These are phyloP conservation scores for Omphalotus olearius DNA, from an alignment of 1,284 basidiomycete species.

Conservation along the genomic window DNA sequence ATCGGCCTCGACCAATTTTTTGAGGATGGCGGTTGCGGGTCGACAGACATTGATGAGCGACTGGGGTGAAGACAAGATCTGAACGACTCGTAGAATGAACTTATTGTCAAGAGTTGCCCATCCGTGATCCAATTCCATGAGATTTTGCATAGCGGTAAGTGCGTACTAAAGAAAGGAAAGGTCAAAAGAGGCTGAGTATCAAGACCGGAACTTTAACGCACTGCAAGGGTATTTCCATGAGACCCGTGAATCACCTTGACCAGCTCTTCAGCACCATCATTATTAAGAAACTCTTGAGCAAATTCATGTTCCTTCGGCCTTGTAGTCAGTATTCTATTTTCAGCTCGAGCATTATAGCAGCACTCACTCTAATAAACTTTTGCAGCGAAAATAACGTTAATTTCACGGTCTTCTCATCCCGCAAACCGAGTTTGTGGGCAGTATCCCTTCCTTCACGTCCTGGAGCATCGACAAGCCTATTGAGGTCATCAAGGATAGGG, in stretches of 20 bases:
- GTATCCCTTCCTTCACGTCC: conserved; percentile 79
- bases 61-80: conserved; percentile 72
- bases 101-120: conserved; percentile 69
- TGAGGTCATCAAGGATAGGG: background rate
- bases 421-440: conserved; percentile 63
- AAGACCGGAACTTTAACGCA: conserved; percentile 26
- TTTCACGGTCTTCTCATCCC: conserved; percentile 62
- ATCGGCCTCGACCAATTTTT: conserved; percentile 82
- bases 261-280: conserved; percentile 75
- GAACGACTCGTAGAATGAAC: conserved; percentile 79
- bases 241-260: conserved; percentile 65
- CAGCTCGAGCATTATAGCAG: conserved; percentile 1
- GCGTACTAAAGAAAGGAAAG: conserved; percentile 56
- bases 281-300: conserved; percentile 77
- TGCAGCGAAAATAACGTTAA: conserved; percentile 79
- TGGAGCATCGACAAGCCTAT: conserved; percentile 77
- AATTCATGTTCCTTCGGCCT: conserved; percentile 79
- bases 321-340: background rate
- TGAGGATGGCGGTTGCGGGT: conserved; percentile 93
- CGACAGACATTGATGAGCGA: conserved; percentile 92
- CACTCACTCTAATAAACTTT: conserved; percentile 71
- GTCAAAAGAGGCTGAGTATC: conserved; percentile 2
- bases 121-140: conserved; percentile 81
- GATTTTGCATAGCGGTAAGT: conserved; percentile 78
- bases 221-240: conserved; percentile 85